A percentile compares a stretch with the other conserved stretches of the same genome.
phyloP scores from a whole-genome alignment of 768 basidiomycete species.

The Amanita fuliginea region DNA sequence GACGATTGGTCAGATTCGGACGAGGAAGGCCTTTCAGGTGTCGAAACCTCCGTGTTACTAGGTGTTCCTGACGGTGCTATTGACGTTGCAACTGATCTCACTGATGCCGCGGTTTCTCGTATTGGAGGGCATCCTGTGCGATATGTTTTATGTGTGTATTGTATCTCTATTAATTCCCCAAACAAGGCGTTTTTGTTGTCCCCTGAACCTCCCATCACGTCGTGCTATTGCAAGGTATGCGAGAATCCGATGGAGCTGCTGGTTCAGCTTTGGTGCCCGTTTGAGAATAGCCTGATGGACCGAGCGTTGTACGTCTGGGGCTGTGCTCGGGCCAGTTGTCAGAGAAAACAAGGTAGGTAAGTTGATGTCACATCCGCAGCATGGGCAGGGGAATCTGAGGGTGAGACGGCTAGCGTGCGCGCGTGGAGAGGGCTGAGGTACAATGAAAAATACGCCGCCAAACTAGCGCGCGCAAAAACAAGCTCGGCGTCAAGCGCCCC shows the following conservation, averaged over 20 bases:
- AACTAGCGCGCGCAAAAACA: constrained; percentile 35
- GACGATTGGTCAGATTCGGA: constrained; percentile 81
- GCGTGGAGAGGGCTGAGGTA: constrained; percentile 71
- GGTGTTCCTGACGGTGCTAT: constrained; percentile 74
- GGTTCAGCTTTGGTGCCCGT: constrained; percentile 84
- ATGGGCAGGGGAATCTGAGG: not conserved
- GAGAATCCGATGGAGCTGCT: constrained; percentile 68
- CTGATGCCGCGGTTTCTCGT: constrained; percentile 78
- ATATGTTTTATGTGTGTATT: constrained; percentile 37
- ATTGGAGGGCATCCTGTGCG: constrained; percentile 88
- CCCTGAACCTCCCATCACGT: constrained; percentile 47
- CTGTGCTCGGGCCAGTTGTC: constrained; percentile 60
- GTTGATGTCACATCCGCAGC: constrained; percentile 16
- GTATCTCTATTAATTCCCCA: constrained; percentile 35
- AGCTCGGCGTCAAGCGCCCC: constrained; percentile 22
- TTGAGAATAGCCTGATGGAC: constrained; percentile 78
- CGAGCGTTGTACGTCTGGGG: constrained; percentile 82
- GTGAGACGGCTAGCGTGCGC: constrained; percentile 41
- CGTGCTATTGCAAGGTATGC: constrained; percentile 66
- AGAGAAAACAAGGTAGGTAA: constrained; percentile 70
- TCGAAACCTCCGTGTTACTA: constrained; percentile 66
- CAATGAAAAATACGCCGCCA: constrained; percentile 66
- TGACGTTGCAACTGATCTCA: constrained; percentile 42
- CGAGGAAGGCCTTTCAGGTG: constrained; percentile 40
- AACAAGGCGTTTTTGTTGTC: constrained; percentile 65